These are phyloP conservation scores for Mycena citricolor DNA, from an alignment of 1,284 basidiomycete genomes.

Conservation along the genomic window DNA sequence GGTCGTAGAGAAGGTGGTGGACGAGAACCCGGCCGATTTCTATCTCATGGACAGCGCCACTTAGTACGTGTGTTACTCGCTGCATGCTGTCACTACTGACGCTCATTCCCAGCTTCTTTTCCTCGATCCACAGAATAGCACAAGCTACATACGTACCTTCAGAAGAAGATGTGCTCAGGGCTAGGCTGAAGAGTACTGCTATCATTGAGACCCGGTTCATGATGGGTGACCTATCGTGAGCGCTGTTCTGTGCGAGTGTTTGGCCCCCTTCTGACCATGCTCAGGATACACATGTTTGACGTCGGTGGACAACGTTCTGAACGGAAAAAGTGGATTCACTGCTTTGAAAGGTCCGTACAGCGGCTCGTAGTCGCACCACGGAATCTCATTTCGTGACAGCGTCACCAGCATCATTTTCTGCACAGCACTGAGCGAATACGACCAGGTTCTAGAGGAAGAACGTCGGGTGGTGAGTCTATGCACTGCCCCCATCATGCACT, in stretches of 20 bases:
- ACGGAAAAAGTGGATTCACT: constrained; percentile 94
- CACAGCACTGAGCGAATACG: constrained; percentile 91
- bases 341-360: constrained; percentile 67
- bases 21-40: constrained; percentile 80
- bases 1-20: constrained; percentile 83
- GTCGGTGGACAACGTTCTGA: constrained; percentile 94
- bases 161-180: constrained; percentile 86
- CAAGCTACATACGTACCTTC: constrained; percentile 80
- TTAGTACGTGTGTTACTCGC: constrained; percentile 63
- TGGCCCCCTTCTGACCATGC: constrained; percentile 1
- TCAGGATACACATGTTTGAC: constrained; percentile 92
- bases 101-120: constrained; percentile 72
- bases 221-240: constrained; percentile 70
- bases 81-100: neutral
- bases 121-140: constrained; percentile 81
- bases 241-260: constrained; percentile 40
- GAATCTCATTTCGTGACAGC: constrained; percentile 34
- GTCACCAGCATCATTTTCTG: constrained; percentile 97
- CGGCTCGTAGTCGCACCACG: constrained; percentile 1
- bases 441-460: constrained; percentile 84
- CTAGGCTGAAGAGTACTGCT: constrained; percentile 88
- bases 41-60: constrained; percentile 95
- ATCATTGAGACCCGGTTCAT: constrained; percentile 87
- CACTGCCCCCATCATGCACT: neutral
- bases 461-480: constrained; percentile 59